Evolutionary conservation across 306 rosid genomes (phyloP).

Genomic region (Castanea mollissima): DNA sequence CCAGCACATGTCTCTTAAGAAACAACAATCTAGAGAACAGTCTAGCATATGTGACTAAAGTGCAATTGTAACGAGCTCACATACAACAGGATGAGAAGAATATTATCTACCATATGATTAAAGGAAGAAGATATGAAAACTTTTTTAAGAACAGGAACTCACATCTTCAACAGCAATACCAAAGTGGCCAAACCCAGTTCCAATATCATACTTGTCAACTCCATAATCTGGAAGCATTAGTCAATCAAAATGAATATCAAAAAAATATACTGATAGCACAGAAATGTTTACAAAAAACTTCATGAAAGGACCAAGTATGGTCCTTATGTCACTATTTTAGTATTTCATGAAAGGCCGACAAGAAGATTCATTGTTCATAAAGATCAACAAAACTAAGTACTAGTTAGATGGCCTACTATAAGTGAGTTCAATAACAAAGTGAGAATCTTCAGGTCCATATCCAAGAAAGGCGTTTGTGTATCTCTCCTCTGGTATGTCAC

Average conservation of each 20-base stretch:
- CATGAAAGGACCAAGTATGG: slow-evolving; percentile 2
- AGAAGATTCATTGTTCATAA: slow-evolving; percentile 13
- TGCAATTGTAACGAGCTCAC: not conserved
- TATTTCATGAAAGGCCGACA: not conserved
- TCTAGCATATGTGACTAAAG: slow-evolving; percentile 12
- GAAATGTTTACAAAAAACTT: slow-evolving; percentile 11
- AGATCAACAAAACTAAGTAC: not conserved
- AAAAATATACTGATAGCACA: slow-evolving; percentile 12
- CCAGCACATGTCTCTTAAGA: slow-evolving; percentile 10
- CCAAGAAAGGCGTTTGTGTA: slow-evolving; percentile 86
- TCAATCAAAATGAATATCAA: slow-evolving; percentile 24
- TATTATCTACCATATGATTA: not conserved
- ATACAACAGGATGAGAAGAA: not conserved
- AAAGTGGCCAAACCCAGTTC: slow-evolving; percentile 78
- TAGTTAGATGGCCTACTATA: slow-evolving; percentile 57
- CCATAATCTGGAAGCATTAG: slow-evolving; percentile 69
- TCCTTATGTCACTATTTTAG: not conserved
- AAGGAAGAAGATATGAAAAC: slow-evolving; percentile 12
- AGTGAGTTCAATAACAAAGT: slow-evolving; percentile 79
- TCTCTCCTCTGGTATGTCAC: slow-evolving; percentile 82
- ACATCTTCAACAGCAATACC: slow-evolving; percentile 96
- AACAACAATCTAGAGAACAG: slow-evolving; percentile 18
- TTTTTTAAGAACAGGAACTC: slow-evolving; percentile 34
- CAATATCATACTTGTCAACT: slow-evolving; percentile 75
- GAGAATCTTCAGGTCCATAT: slow-evolving; percentile 87